Base-by-base conservation (phyloP, 2,329 filamentous ascomycete species). In the Sporothrix pseudoabietina region DNA sequence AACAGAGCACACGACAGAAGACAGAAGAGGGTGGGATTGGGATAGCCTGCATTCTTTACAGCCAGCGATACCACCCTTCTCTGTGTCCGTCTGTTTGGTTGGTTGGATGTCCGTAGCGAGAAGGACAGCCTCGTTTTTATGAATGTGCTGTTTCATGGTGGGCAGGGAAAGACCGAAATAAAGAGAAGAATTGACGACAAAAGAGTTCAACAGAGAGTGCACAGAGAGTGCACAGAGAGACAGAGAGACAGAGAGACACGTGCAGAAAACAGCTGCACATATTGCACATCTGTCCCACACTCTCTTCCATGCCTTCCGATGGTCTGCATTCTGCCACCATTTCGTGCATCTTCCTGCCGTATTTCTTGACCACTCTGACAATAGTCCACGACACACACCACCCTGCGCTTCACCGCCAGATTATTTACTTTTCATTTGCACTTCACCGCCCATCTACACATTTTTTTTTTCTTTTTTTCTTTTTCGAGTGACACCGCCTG, bases 311-410 rank as follows among this genome's bases (percentile, higher is more conserved):
- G 19, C n/a, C 35, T 19, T 65, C 59, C 4, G 3, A 49, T 3
- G 19, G 44, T 49, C 44, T 65, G 35, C 59, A 44, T 65, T 65
- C 59, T 65, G 59, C 59, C 59, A 39, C 22, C 9, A 5, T 26
- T 55, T 44, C 44, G 44, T 65, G 59, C 59, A 65, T 49, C 59
- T 44, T 65, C 39, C n/a, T 65, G 59, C 59, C n/a, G 35, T 16
- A 22, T 44, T 65, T n/a, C 1, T 35, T 35, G 12, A 14, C 59
- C 59, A 65, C n/a, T 44, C 7, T 16, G n/a, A 65, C 14, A 12
- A n/a, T 1, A n/a, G 2, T 19, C 16, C 5, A 9, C 55, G 55
- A 59, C 55, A 59, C 55, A 6, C 30, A 7, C 19, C 35, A 14
- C 16, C 32, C 44, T 49, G 44, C 44, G 16, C 59, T 65, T 44